Evolutionary conservation across 2,329 filamentous ascomycete species (phyloP).

Genomic region (Fusarium austroafricanum): DNA sequence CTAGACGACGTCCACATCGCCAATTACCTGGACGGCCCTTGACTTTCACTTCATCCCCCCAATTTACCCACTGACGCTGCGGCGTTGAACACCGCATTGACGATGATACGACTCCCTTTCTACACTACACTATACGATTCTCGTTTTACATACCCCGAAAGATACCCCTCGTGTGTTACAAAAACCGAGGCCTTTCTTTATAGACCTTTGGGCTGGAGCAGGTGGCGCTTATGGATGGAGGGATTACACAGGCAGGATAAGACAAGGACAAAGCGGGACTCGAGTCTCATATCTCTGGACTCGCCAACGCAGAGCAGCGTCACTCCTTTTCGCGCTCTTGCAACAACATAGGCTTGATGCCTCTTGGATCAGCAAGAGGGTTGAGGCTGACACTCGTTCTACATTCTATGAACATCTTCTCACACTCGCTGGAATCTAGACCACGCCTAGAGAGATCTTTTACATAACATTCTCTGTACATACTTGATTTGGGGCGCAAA

Average conservation of each 20-base stretch:
- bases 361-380: slow-evolving; percentile 41
- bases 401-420: slow-evolving; percentile 40
- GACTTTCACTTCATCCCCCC: slow-evolving; percentile 23
- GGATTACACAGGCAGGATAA: slow-evolving; percentile 37
- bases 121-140: slow-evolving; percentile 34
- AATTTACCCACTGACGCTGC: slow-evolving; percentile 22
- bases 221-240: slow-evolving; percentile 43
- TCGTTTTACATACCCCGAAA: slow-evolving; percentile 44
- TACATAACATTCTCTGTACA: slow-evolving; percentile 46
- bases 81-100: slow-evolving; percentile 47
- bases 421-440: slow-evolving; percentile 40
- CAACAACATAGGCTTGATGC: slow-evolving; percentile 44
- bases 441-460: slow-evolving; percentile 29
- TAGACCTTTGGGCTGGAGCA: slow-evolving; percentile 46
- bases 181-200: slow-evolving; percentile 40
- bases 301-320: slow-evolving; percentile 15
- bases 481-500: slow-evolving; percentile 30
- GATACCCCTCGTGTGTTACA: slow-evolving; percentile 47
- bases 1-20: slow-evolving; percentile 26
- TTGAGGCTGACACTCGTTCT: slow-evolving; percentile 48
- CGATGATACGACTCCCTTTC: slow-evolving; percentile 42
- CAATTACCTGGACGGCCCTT: slow-evolving; percentile 28
- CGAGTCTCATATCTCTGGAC: slow-evolving; percentile 8
- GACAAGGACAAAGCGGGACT: slow-evolving; percentile 27
- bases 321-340: slow-evolving; percentile 29